Evolutionary conservation across 2,329 filamentous ascomycete genomes (phyloP).

Genomic region (Colletotrichum horii): DNA sequence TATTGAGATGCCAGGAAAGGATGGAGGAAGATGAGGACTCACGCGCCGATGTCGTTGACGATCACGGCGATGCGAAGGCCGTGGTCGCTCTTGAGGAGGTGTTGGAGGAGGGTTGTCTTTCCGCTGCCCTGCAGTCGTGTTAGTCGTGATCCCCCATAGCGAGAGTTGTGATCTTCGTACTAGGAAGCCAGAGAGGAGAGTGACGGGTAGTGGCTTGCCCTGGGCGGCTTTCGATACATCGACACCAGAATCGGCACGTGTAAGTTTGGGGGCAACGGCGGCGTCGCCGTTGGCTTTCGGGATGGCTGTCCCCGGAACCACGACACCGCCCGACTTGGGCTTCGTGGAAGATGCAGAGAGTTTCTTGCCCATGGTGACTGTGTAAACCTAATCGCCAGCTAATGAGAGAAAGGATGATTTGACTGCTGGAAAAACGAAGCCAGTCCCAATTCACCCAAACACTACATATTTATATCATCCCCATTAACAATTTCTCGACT

Average conservation of each 20-base stretch:
- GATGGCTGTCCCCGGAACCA: not conserved
- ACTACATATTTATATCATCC: not conserved
- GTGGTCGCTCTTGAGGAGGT: slow-evolving; percentile 71
- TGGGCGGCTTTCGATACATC: not conserved
- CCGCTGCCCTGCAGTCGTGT: slow-evolving; percentile 60
- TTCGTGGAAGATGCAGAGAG: slow-evolving; percentile 7
- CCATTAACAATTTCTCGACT: not conserved
- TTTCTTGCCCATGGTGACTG: slow-evolving; percentile 1
- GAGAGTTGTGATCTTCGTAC: slow-evolving; percentile 32
- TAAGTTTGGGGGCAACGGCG: not conserved
- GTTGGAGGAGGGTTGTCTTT: slow-evolving; percentile 73
- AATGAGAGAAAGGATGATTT: not conserved
- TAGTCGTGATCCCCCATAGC: not conserved
- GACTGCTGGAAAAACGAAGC: not conserved
- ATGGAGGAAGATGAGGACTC: slow-evolving; percentile 23
- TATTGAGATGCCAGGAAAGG: not conserved
- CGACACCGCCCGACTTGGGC: not conserved
- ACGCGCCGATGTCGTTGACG: slow-evolving; percentile 74
- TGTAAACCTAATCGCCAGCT: too few species aligned
- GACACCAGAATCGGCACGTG: slow-evolving; percentile 10
- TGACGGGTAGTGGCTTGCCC: slow-evolving; percentile 56
- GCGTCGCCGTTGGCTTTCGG: not conserved
- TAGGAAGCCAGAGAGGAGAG: slow-evolving; percentile 65
- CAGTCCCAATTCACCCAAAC: not conserved
- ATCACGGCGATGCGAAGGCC: slow-evolving; percentile 73